These are phyloP conservation scores for Saccharomyces hybrid DNA, from an alignment of 1,139 yeast genomes.

Conservation along the genomic window DNA sequence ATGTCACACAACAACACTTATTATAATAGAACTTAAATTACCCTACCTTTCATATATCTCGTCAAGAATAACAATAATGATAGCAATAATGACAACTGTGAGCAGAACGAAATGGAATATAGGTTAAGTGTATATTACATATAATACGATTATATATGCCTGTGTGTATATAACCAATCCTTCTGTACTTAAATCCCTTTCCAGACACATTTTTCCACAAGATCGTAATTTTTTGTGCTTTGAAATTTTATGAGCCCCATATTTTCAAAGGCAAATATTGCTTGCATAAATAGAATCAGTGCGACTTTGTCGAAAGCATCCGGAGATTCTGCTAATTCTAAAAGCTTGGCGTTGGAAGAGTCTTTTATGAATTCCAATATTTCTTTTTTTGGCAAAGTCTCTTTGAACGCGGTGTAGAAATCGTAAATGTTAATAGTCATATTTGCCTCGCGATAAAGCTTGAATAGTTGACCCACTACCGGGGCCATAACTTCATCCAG, in stretches of 20 bases:
- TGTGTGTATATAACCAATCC: too few species aligned
- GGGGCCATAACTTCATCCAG: slow-evolving; percentile 38
- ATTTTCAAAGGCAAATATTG: slow-evolving; percentile 47
- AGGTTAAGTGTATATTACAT: too few species aligned
- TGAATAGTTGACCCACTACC: slow-evolving; percentile 50
- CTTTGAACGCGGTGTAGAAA: slow-evolving; percentile 64
- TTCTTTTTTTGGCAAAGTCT: slow-evolving; percentile 39
- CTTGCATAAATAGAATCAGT: slow-evolving; percentile 50
- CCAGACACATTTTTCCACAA: slow-evolving; percentile 54
- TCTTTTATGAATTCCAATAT: slow-evolving; percentile 35
- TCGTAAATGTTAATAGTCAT: slow-evolving; percentile 67
- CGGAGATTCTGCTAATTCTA: slow-evolving; percentile 22
- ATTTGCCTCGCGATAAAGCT: slow-evolving; percentile 75
- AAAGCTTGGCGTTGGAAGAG: slow-evolving; percentile 21
- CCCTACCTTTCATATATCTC: too few species aligned
- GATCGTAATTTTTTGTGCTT: slow-evolving; percentile 42
- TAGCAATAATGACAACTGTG: neutral
- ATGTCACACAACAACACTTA: too few species aligned
- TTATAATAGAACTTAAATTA: too few species aligned
- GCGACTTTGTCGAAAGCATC: slow-evolving; percentile 46
- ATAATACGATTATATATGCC: too few species aligned
- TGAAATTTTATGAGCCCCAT: slow-evolving; percentile 47
- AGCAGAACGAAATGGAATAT: too few species aligned
- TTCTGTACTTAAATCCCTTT: slow-evolving; percentile 38
- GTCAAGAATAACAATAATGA: neutral